Percentiles rank a stretch among this genome's conserved stretches.
phyloP scores from a whole-genome alignment of 441 rosid genomes.

The Bocquillonia castaneifolia region DNA sequence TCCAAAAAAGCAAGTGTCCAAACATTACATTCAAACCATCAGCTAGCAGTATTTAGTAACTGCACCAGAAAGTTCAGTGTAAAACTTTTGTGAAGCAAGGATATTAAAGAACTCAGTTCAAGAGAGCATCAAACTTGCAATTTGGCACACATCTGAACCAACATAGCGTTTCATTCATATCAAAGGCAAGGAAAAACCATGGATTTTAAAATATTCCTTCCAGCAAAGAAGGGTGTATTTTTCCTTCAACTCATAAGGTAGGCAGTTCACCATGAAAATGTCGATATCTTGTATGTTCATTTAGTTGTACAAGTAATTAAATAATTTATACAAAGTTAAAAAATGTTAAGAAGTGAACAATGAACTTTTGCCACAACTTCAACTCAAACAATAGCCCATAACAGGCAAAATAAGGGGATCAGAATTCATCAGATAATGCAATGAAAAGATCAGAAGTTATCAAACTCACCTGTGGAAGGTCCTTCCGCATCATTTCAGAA shows the following conservation, averaged over 20 bases:
- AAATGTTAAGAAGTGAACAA: too few species aligned
- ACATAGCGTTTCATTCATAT: neutral
- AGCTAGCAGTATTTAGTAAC: neutral
- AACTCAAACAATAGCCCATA: neutral
- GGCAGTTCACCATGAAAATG: neutral
- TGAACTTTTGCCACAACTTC: neutral
- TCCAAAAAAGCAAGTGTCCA: neutral
- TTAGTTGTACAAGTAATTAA: neutral
- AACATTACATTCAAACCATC: neutral
- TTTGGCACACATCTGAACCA: neutral
- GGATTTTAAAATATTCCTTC: neutral
- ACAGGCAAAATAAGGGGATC: neutral
- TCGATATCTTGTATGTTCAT: neutral
- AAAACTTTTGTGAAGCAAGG: neutral
- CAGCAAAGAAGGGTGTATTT: slow-evolving; percentile 2
- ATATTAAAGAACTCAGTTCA: neutral
- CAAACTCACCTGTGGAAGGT: slow-evolving; percentile 88
- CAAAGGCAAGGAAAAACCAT: neutral
- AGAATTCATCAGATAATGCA: neutral
- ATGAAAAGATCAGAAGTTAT: slow-evolving; percentile 2
- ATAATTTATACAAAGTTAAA: neutral
- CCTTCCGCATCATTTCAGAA: slow-evolving; percentile 95
- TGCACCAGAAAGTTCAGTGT: neutral
- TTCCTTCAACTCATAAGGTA: neutral
- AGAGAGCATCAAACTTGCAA: neutral